phyloP scores from a whole-genome alignment of 2,329 filamentous ascomycete genomes.

The Fusarium humuli region DNA sequence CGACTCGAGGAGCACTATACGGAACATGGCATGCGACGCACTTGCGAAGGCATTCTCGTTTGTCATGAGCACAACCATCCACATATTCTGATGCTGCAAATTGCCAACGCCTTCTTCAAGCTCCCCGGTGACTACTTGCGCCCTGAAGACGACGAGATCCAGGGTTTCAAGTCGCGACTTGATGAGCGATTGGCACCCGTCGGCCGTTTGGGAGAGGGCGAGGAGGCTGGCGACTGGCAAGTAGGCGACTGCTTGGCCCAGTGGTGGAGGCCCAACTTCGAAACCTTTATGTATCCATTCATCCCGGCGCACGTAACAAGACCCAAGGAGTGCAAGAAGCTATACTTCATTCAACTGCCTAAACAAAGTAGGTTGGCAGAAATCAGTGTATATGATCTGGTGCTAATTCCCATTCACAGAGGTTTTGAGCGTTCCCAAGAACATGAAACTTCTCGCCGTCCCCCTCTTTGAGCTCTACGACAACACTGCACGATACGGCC shows the following conservation, averaged over 20 bases:
- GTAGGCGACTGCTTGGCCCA: slow-evolving; percentile 94
- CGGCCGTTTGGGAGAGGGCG: slow-evolving; percentile 85
- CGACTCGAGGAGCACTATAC: slow-evolving; percentile 96
- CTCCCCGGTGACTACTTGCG: slow-evolving; percentile 95
- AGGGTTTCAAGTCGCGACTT: slow-evolving; percentile 92
- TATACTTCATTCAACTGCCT: slow-evolving; percentile 96
- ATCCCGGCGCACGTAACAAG: slow-evolving; percentile 94
- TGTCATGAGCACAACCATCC: slow-evolving; percentile 99
- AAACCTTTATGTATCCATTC: slow-evolving; percentile 99
- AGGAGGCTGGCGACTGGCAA: slow-evolving; percentile 89
- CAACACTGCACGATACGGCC: slow-evolving; percentile 93
- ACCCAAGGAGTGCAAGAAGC: slow-evolving; percentile 99
- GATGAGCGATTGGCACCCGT: slow-evolving; percentile 95
- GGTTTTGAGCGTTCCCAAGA: slow-evolving; percentile 96
- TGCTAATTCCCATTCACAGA: slow-evolving; percentile 63
- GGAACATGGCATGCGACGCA: slow-evolving; percentile 93
- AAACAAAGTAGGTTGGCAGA: slow-evolving; percentile 74
- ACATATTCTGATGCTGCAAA: slow-evolving; percentile 98
- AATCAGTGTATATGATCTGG: not conserved
- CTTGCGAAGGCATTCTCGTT: slow-evolving; percentile 95
- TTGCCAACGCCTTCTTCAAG: slow-evolving; percentile 99
- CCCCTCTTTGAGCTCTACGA: slow-evolving; percentile 98
- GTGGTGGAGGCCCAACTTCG: slow-evolving; percentile 99
- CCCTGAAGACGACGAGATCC: slow-evolving; percentile 88
- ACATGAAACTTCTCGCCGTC: slow-evolving; percentile 98